Conservation (phyloP, 2,329 filamentous ascomycete genomes). For the Cytospora chrysosperma region DNA sequence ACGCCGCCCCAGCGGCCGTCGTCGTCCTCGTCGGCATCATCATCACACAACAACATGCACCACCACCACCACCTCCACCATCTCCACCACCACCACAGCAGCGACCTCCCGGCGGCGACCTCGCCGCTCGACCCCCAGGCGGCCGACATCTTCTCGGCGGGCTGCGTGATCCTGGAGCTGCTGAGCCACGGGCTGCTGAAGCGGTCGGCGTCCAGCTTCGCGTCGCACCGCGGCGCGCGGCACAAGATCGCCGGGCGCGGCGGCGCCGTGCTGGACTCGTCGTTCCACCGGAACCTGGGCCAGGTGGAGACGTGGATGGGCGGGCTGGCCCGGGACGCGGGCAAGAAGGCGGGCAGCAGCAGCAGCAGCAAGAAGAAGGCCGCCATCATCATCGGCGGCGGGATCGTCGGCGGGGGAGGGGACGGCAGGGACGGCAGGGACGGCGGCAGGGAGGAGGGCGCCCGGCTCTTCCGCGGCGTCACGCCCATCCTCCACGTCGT, state of each 20-base stretch:
- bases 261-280: slow-evolving; percentile 64
- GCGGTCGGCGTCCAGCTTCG: slow-evolving; percentile 64
- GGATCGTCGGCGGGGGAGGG: too few relatives aligned
- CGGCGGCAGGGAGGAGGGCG: slow-evolving; percentile 21
- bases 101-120: too few relatives aligned
- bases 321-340: slow-evolving; percentile 57
- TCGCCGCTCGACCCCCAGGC: slow-evolving; percentile 51
- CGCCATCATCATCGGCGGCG: too few relatives aligned
- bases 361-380: too few relatives aligned
- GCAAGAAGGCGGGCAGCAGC: slow-evolving; percentile 41
- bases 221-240: slow-evolving; percentile 63
- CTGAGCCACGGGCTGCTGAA: slow-evolving; percentile 64
- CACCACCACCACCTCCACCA: slow-evolving; percentile 39
- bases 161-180: slow-evolving; percentile 71
- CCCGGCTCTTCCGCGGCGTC: slow-evolving; percentile 47
- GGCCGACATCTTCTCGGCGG: slow-evolving; percentile 72
- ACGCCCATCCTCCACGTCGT: slow-evolving; percentile 53
- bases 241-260: slow-evolving; percentile 59
- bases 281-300: slow-evolving; percentile 69
- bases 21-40: not conserved
- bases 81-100: not conserved
- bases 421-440: slow-evolving; percentile 33
- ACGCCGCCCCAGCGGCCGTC: slow-evolving; percentile 30
- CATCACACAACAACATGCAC: not conserved
- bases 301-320: slow-evolving; percentile 70